Percentiles rank a stretch among this genome's conserved stretches.
Evolutionary conservation across 2,329 filamentous ascomycete species (phyloP).

Genomic region (Tolypocladium inflatum): DNA sequence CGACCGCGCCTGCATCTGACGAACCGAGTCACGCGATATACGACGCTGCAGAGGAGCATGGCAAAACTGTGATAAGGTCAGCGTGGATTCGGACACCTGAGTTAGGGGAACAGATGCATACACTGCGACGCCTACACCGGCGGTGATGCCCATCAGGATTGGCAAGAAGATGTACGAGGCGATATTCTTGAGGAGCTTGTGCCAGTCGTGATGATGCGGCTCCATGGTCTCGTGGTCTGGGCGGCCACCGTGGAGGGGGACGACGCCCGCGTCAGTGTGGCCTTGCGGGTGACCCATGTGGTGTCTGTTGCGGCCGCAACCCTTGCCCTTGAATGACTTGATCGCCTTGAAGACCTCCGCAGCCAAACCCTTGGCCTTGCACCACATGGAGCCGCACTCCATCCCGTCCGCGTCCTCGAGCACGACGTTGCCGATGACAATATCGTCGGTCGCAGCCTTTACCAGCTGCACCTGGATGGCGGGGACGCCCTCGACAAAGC

Average conservation of each 20-base stretch:
- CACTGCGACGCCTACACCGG: conserved; percentile 59
- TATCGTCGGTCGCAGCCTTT: conserved; percentile 43
- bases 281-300: neutral
- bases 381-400: conserved; percentile 39
- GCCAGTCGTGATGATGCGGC: conserved; percentile 21
- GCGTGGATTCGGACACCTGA: neutral
- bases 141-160: conserved; percentile 57
- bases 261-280: conserved; percentile 3
- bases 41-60: conserved; percentile 54
- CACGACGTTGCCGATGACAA: conserved; percentile 43
- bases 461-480: conserved; percentile 52
- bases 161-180: conserved; percentile 57
- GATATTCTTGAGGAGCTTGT: conserved; percentile 43
- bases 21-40: conserved; percentile 49
- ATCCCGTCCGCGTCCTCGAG: conserved; percentile 19
- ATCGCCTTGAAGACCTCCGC: conserved; percentile 16
- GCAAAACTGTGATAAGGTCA: conserved; percentile 38
- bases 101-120: conserved; percentile 23
- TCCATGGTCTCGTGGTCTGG: conserved; percentile 14
- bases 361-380: conserved; percentile 32
- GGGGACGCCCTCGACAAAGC: conserved; percentile 44
- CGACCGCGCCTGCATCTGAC: conserved; percentile 18
- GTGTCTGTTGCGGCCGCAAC: conserved; percentile 13
- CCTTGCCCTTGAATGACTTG: conserved; percentile 12
- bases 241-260: conserved; percentile 5